Base-by-base conservation (phyloP, 2,329 filamentous ascomycete genomes). In the Hymenoscyphus fraxineus region DNA sequence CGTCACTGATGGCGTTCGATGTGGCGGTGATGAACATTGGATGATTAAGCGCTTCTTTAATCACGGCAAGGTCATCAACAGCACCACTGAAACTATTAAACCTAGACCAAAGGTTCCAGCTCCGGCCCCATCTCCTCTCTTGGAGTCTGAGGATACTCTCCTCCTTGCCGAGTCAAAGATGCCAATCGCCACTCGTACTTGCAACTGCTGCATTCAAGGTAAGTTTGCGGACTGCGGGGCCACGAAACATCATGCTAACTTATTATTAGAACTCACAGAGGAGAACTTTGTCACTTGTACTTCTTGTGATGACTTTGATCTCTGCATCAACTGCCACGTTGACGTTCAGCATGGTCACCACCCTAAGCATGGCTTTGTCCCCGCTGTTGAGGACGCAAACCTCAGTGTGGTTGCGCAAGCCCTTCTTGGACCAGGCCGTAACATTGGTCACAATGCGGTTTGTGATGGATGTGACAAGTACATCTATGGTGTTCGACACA, bases 391-490 rank as follows among this genome's bases (percentile, higher is more conserved):
- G 47, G 87, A 88, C 59, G 86, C 85, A 13, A 78, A 80, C 22
- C 81, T 95, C 67, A 83, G 86, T 62, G 76, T 81, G 38, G 74
- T 88, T 62, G 85, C 93, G 65, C 80, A 85, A 67, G 82, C 82
- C 67, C 88, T 91, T 70, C 88, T 96, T 75, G 82, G 82, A 41
- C 86, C 94, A 41, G 94, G 95, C 69, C 91, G 94, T 66, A 91
- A 92, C 76, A 84, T 88, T 72, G 82, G 85, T 66, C 95, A 99
- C 80, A 88, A 91, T 65, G 95, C 96, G 66, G 88, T 97, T 69
- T 99, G 95, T 75, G 95, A 99, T 80, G 92, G 92, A 51, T 99
- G 96, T 77, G 91, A 98, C 72, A 89, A 86, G 83, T 88, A 87
- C 76, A 95, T 99, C 73, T 83, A 84, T 71, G 96, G 95, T 71